Base-by-base conservation (phyloP, 257 asterid genomes). In the Leonotis leonurus region DNA sequence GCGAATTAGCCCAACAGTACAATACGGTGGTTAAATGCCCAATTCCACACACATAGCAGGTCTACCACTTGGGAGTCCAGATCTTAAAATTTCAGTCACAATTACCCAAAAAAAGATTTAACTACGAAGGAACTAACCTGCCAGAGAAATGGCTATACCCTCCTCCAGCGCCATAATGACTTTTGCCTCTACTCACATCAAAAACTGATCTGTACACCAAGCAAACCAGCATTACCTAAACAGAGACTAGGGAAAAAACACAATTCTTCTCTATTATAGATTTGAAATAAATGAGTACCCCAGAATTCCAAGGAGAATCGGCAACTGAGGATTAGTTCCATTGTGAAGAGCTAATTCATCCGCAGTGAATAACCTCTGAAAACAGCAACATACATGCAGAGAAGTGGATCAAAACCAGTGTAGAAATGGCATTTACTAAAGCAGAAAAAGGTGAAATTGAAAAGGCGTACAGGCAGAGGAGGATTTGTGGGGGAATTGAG, bases 101-200 rank as follows among this genome's bases (percentile, higher is more conserved):
- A n/a, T n/a, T n/a, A n/a, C n/a, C n/a, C n/a, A n/a, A n/a, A n/a
- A n/a, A n/a, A n/a, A n/a, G n/a, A n/a, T n/a, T 41, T 17, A 45
- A 49, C 17, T 20, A 35, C 36, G 21, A 50, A 25, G 16, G 22
- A 43, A n/a, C 39, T 25, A 6, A 85, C 98, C 96, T 88, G 72
- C 96, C 98, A 1, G 96, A 69, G 52, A 88, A 88, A 71, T 88
- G 96, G 58, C 61, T 76, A 72, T 91, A 91, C 56, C 90, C 90
- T 56, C 92, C 96, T 70, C 95, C 98, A 30, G 69, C 70, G 43
- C 96, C 95, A 60, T 91, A 91, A 59, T 88, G 98, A 70, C 80
- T 79, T 73, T 73, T 88, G 37, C 96, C 98, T 69, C 81, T 88
- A 48, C 84, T 91, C 35, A 91, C 98, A 81, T 91, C 98, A 75